phyloP scores from a whole-genome alignment of 345 rosid species.

The Linum usitatissimum region DNA sequence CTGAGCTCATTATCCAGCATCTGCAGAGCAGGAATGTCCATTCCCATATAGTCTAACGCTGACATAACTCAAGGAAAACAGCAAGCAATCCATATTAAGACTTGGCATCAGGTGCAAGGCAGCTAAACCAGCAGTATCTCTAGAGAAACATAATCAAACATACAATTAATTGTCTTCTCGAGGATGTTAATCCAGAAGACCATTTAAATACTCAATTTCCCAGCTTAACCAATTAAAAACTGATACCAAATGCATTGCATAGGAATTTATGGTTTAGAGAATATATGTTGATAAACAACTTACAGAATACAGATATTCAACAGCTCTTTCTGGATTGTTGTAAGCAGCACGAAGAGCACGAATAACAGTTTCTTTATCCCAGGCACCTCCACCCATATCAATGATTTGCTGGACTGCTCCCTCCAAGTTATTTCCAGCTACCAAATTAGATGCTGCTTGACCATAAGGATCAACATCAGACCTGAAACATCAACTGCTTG shows the following conservation, averaged over 20 bases:
- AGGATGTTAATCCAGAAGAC: neutral
- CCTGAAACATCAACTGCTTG: neutral
- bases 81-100: neutral
- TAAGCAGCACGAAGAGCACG: constrained; percentile 91
- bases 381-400: constrained; percentile 92
- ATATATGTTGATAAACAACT: constrained; percentile 13
- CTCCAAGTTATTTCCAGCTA: constrained; percentile 74
- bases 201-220: neutral
- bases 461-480: constrained; percentile 47
- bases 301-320: constrained; percentile 87
- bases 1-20: neutral
- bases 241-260: neutral
- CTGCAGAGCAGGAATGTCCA: neutral
- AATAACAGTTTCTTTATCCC: constrained; percentile 82
- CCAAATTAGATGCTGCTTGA: constrained; percentile 81
- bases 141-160: neutral
- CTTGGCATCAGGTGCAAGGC: neutral
- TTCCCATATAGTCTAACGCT: neutral
- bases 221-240: no score
- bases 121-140: neutral
- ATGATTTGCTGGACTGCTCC: constrained; percentile 79
- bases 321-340: constrained; percentile 95
- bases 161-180: neutral
- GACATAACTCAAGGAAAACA: neutral
- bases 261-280: neutral